phyloP scores from a whole-genome alignment of 2,329 filamentous ascomycete genomes.

The Chaetomiaceae sp. region DNA sequence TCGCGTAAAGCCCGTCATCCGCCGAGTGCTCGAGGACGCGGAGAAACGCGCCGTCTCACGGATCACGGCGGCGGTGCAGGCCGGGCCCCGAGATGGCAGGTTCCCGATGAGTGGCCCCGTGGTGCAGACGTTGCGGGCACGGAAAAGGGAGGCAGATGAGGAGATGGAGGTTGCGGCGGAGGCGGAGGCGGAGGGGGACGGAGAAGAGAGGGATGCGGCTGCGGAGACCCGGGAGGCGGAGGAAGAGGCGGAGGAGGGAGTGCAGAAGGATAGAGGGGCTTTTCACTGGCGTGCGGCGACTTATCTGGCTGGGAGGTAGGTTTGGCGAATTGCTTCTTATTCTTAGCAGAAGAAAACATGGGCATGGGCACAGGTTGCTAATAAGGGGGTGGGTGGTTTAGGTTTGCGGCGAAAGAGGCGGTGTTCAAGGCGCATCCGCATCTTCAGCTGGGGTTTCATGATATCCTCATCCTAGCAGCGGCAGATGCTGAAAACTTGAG shows the following conservation, averaged over 20 bases:
- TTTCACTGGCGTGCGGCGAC: background rate
- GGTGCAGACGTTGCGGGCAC: background rate
- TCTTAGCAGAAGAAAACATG: background rate
- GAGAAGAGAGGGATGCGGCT: too few species aligned
- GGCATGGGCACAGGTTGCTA: background rate
- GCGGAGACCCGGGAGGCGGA: background rate
- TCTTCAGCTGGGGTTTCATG: slow-evolving; percentile 57
- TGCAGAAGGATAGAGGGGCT: background rate
- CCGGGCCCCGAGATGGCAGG: background rate
- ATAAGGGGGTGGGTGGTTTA: background rate
- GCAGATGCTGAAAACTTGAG: background rate
- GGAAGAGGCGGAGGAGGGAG: background rate
- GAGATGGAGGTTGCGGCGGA: background rate
- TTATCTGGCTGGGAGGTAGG: slow-evolving; percentile 45
- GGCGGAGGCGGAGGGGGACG: background rate
- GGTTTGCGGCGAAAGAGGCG: slow-evolving; percentile 65
- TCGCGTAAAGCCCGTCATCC: slow-evolving; percentile 5
- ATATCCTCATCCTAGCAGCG: slow-evolving; percentile 44
- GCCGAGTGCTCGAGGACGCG: slow-evolving; percentile 15
- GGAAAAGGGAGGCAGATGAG: background rate
- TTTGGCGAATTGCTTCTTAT: too few species aligned
- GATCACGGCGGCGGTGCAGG: too few species aligned
- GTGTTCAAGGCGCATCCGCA: slow-evolving; percentile 65
- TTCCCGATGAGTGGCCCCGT: background rate
- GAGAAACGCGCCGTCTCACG: slow-evolving; percentile 11